A percentile compares a stretch with the other conserved stretches of the same genome.
Evolutionary conservation across 768 basidiomycete genomes (phyloP).

Genomic region (Paxillus involutus): DNA sequence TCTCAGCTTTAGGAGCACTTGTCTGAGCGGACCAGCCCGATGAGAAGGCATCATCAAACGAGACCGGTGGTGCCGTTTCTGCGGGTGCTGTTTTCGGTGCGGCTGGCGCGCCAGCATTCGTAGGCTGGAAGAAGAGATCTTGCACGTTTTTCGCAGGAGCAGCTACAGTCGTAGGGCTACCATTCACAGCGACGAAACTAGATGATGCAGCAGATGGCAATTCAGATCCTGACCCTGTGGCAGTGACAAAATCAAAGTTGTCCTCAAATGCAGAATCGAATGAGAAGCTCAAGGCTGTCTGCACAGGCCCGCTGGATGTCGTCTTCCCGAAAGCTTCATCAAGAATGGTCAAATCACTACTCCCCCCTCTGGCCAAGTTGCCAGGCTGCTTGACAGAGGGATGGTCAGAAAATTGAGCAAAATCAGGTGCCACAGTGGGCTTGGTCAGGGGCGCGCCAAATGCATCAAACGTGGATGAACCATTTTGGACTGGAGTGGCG

Average conservation of each 20-base stretch:
- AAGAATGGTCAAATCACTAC: conserved; percentile 53
- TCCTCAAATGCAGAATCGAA: conserved; percentile 69
- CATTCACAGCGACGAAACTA: conserved; percentile 24
- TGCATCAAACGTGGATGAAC: conserved; percentile 31
- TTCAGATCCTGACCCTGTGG: conserved; percentile 33
- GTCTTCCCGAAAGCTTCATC: conserved; percentile 73
- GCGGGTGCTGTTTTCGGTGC: conserved; percentile 14
- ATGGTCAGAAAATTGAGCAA: conserved; percentile 19
- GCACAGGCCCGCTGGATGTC: conserved; percentile 36
- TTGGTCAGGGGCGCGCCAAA: conserved; percentile 38
- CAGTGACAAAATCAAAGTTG: conserved; percentile 60
- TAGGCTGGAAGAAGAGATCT: conserved; percentile 13
- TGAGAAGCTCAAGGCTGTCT: conserved; percentile 42
- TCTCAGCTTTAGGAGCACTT: conserved; percentile 15
- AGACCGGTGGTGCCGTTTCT: conserved; percentile 24
- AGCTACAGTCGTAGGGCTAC: conserved; percentile 9
- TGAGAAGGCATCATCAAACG: conserved; percentile 52
- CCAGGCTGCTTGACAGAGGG: conserved; percentile 16
- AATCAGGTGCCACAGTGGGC: conserved; percentile 15
- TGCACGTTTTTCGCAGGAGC: conserved; percentile 8
- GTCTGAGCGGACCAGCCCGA: conserved; percentile 16
- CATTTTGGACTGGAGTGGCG: conserved; percentile 15
- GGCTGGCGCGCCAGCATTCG: conserved; percentile 8
- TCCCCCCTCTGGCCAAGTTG: conserved; percentile 11
- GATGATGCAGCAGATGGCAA: conserved; percentile 28